These are phyloP conservation scores for Colletotrichum destructivum DNA, from an alignment of 2,329 filamentous ascomycete species.

Conservation along the genomic window DNA sequence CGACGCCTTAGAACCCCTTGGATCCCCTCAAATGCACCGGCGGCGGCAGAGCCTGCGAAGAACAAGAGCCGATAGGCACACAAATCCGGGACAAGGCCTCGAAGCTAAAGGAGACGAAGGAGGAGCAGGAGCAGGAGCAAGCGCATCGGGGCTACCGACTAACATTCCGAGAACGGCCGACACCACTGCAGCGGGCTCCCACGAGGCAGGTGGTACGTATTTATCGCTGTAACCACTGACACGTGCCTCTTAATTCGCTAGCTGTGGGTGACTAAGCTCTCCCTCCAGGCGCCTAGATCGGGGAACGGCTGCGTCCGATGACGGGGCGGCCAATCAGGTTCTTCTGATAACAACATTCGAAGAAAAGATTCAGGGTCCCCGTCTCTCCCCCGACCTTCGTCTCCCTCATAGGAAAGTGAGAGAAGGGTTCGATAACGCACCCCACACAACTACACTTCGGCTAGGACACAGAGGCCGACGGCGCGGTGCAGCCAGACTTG, in stretches of 20 bases:
- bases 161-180: slow-evolving; percentile 31
- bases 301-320: slow-evolving; percentile 38
- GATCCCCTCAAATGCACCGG: background rate
- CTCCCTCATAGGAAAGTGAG: too few species aligned
- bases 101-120: background rate
- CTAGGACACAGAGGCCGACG: background rate
- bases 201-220: too few species aligned
- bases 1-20: background rate
- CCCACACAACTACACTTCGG: slow-evolving; percentile 23
- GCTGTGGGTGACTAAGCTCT: slow-evolving; percentile 7
- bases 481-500: background rate
- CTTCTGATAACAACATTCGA: slow-evolving; percentile 34
- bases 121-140: too few species aligned
- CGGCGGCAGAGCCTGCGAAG: background rate
- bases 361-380: slow-evolving; percentile 37
- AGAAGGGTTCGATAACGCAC: slow-evolving; percentile 32
- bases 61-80: slow-evolving; percentile 8
- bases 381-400: background rate
- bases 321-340: slow-evolving; percentile 20
- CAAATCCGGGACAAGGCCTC: background rate
- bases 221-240: background rate
- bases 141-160: background rate
- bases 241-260: slow-evolving; percentile 27
- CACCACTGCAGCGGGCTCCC: background rate
- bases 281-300: slow-evolving; percentile 12